Evolutionary conservation across 768 basidiomycete genomes (phyloP).

Genomic region (Boletus fagicola): DNA sequence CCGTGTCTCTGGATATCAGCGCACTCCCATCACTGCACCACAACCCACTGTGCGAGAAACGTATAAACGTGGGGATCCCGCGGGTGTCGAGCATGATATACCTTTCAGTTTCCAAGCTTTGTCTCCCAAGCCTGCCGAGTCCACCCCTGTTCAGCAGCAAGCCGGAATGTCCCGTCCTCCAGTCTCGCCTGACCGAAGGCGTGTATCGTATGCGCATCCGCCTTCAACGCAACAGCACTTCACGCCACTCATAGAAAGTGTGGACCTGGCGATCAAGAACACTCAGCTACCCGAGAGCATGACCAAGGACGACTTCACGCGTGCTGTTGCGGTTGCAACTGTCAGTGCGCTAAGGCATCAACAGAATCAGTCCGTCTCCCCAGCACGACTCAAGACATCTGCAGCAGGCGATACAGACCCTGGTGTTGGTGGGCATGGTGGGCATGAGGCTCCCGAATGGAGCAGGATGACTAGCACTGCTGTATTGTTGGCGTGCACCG

Average conservation of each 20-base stretch:
- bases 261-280: constrained; percentile 73
- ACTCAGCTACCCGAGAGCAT: constrained; percentile 55
- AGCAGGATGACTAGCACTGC: constrained; percentile 86
- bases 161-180: constrained; percentile 22
- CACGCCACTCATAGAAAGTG: constrained; percentile 72
- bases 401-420: constrained; percentile 38
- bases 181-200: constrained; percentile 46
- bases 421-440: constrained; percentile 62
- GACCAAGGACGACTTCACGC: constrained; percentile 86
- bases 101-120: constrained; percentile 43
- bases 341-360: constrained; percentile 87
- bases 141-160: constrained; percentile 16
- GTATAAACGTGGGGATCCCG: constrained; percentile 47
- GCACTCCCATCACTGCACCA: constrained; percentile 27
- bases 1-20: constrained; percentile 67
- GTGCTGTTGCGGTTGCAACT: constrained; percentile 92
- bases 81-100: constrained; percentile 31
- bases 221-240: constrained; percentile 36
- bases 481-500: constrained; percentile 86
- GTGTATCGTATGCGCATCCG: constrained; percentile 55
- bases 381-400: constrained; percentile 45
- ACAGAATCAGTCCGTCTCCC: constrained; percentile 52
- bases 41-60: constrained; percentile 22
- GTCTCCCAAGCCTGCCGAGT: constrained; percentile 30
- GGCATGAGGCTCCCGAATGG: constrained; percentile 97